Percentiles rank a stretch among this genome's conserved stretches.
Evolutionary conservation across 352 stramenopile species (phyloP).

Genomic region (Globisporangium heterothallicum): DNA sequence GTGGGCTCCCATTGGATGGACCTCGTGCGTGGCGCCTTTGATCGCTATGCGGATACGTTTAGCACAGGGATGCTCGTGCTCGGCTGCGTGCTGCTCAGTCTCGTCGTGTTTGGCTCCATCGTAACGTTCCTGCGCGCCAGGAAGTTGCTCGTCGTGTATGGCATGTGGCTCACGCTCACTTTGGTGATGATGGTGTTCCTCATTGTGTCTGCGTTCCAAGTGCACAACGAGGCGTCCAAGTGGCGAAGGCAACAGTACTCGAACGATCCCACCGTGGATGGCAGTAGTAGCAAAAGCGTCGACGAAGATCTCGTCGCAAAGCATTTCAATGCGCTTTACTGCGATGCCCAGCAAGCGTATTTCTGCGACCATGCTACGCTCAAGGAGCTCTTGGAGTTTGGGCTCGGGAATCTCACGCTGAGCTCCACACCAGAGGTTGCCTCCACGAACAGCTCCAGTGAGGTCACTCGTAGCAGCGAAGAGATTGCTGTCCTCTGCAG

Average conservation of each 20-base stretch:
- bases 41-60: slow-evolving; percentile 10
- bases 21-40: slow-evolving; percentile 9
- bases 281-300: background rate
- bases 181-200: slow-evolving; percentile 11
- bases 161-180: slow-evolving; percentile 6
- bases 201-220: slow-evolving; percentile 8
- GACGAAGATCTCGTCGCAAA: slow-evolving; percentile 8
- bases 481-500: too few relatives aligned
- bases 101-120: slow-evolving; percentile 8
- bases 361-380: slow-evolving; percentile 12
- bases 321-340: slow-evolving; percentile 14
- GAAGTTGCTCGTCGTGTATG: slow-evolving; percentile 11
- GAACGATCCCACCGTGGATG: too few relatives aligned
- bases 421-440: too few relatives aligned
- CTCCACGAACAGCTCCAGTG: background rate
- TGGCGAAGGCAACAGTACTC: background rate
- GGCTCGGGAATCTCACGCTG: background rate
- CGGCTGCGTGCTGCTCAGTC: background rate
- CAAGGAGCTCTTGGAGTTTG: slow-evolving; percentile 7
- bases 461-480: too few relatives aligned
- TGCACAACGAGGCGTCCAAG: slow-evolving; percentile 1
- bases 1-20: slow-evolving; percentile 7
- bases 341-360: slow-evolving; percentile 9
- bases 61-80: slow-evolving; percentile 6
- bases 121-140: slow-evolving; percentile 6